Conservation (phyloP, 441 rosid species). For the Erodium trifolium region DNA sequence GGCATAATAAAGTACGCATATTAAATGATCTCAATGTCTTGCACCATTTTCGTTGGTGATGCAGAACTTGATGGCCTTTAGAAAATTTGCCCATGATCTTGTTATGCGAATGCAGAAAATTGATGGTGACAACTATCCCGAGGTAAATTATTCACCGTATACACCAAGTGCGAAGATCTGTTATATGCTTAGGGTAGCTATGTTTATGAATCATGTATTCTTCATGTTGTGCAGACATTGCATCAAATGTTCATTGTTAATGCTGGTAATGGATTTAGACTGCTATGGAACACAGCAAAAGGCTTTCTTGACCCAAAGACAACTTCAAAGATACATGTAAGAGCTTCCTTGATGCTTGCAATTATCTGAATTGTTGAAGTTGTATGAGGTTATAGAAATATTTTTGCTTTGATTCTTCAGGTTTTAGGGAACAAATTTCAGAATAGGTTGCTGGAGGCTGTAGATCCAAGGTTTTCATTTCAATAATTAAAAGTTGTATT, state of each 20-base stretch:
- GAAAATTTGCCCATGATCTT: slow-evolving; percentile 86
- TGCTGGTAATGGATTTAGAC: slow-evolving; percentile 94
- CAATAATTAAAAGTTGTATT: background rate
- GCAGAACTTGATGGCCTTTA: slow-evolving; percentile 82
- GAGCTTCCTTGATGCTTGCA: slow-evolving; percentile 8
- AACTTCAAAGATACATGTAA: slow-evolving; percentile 87
- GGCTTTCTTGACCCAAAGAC: slow-evolving; percentile 93
- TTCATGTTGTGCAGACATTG: slow-evolving; percentile 57
- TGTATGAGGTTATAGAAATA: slow-evolving; percentile 2
- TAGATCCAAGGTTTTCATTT: slow-evolving; percentile 61
- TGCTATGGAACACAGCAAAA: slow-evolving; percentile 86
- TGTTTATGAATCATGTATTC: background rate
- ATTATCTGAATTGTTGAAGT: background rate
- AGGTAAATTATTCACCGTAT: slow-evolving; percentile 35
- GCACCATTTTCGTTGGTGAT: slow-evolving; percentile 3
- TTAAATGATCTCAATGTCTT: no score
- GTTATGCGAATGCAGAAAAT: slow-evolving; percentile 78
- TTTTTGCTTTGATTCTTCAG: slow-evolving; percentile 26
- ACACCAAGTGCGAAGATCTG: background rate
- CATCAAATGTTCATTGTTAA: slow-evolving; percentile 94
- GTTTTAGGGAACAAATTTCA: slow-evolving; percentile 95
- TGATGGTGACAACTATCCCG: slow-evolving; percentile 95
- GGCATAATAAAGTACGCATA: no score
- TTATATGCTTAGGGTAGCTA: background rate
- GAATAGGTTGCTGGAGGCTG: slow-evolving; percentile 80